Percentiles rank a stretch among this genome's conserved stretches.
Evolutionary conservation across 179 eudicot species (phyloP).

Genomic region (Spergularia azorica): DNA sequence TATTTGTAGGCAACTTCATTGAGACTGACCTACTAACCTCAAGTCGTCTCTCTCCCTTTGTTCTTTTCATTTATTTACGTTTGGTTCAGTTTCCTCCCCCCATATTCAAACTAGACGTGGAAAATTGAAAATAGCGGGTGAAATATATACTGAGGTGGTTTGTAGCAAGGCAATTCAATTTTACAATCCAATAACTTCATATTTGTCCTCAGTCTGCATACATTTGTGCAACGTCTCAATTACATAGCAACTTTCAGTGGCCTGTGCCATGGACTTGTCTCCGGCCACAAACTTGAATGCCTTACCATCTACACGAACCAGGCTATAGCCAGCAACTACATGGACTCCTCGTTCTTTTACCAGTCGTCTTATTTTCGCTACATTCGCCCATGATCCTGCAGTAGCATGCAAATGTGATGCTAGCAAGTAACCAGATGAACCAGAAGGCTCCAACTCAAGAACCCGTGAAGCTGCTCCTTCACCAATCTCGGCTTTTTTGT

Average conservation of each 20-base stretch:
- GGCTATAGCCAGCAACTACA: conserved; percentile 62
- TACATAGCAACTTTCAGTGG: conserved; percentile 30
- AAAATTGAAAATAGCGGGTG: no score
- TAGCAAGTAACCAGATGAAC: conserved; percentile 66
- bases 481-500: conserved; percentile 41
- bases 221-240: conserved; percentile 49
- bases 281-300: conserved; percentile 66
- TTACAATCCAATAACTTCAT: conserved; percentile 17
- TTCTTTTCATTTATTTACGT: no score
- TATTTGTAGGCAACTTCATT: no score
- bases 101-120: no score
- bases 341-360: conserved; percentile 59
- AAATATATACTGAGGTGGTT: no score
- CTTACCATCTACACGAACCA: conserved; percentile 49
- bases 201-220: conserved; percentile 38
- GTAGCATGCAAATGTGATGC: conserved; percentile 66
- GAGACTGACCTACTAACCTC: no score
- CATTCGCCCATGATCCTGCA: conserved; percentile 59
- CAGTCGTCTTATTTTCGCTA: conserved; percentile 60
- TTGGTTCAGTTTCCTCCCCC: no score
- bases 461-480: conserved; percentile 45
- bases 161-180: no score
- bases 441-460: conserved; percentile 68
- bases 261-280: conserved; percentile 40
- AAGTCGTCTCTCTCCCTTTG: no score